Base-by-base conservation (phyloP, 345 rosid genomes). In the Cardiospermum halicacabum region DNA sequence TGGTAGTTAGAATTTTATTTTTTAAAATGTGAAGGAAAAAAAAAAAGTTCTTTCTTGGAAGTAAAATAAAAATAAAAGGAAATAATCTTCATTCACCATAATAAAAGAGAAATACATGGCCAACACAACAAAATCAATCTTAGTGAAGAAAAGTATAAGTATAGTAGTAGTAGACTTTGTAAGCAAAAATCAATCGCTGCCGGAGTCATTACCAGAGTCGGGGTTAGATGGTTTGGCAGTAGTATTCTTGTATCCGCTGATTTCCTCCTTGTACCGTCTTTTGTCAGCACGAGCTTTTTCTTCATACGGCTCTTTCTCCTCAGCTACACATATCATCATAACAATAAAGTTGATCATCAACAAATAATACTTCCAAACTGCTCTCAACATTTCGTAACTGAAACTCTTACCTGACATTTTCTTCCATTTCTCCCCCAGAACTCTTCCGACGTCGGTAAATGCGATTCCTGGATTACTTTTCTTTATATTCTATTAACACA, bases 271-370 rank as follows among this genome's bases (percentile, higher is more conserved):
- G 73, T 89, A 91, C 12, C 97, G 89, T 62, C 79, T 84, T 70
- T 82, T 89, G 72, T 91, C 99, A 0, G 80, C 86, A 51, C 59
- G 81, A 7, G 97, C 96, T 78, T 75, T 87, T 16, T 80, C 88
- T 82, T 78, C 86, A 12, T 78, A 89, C 5, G 97, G 97, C 68
- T 89, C 96, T 69, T 69, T 91, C 70, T 91, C 96, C 76, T 87
- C 97, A 19, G 61, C 92, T 88, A 76, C 56, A 61, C 27, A 32
- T 24, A 36, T 13, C 9, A 37, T 36, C 53, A 27, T 34, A 19
- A 43, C 48, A 58, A 56, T 27, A 50, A 22, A 37, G n/a, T n/a
- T 40, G 9, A 24, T n/a, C 18, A 1, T 15, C 18, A 31, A 16
- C 53, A 34, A 2, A 40, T 4, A 31, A n/a, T n/a, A n/a, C n/a